Evolutionary conservation across 1,139 yeast genomes (phyloP), one percentile per base, ranked within the genome.

Genomic region (Geotrichum klebahnii): DNA sequence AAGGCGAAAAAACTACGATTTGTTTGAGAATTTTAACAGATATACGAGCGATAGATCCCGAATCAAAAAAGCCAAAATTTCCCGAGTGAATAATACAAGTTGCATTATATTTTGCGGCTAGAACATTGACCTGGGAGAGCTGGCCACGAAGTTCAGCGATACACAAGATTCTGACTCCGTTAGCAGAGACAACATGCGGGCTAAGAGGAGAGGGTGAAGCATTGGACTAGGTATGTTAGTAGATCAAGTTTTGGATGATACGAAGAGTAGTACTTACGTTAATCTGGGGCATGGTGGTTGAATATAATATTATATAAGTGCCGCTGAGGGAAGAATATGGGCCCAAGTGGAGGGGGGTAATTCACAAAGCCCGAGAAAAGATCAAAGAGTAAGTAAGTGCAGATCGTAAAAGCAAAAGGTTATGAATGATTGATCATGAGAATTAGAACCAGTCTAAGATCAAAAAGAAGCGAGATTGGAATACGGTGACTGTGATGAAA

Each of bases 11-110:
- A 52, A 83, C 84, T 17, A 82, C 83, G 36, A 84, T 79, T 59
- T 82, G 88, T 54, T 84, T 76, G 45, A 72, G 62, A 16, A 70
- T 65, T 61, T 59, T 62, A 35, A 62, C 62, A 8, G 69, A 59
- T 50, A 82, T 78, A 55, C 77, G 71, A 9, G 67, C 69, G 12
- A 83, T 72, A 32, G 86, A 79, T 16, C 75, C 76, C 33, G 67
- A 67, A 60, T 83, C 84, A 69, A 85, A 80, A 62, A 85, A 83
- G 16, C 95, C 95, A 68, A 85, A 84, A 58, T 82, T 83, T 14
- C 94, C 94, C 1, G 89, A 81, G 62, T 84, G 94, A 14, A 85
- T 70, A 31, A 85, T 75, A 26, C 75, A 59, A 37, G 75, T 72
- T 1, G 83, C 84, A 2, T 65, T 55, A 57, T 75, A 69, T 50